These are phyloP conservation scores for Eurotiales sp. DNA, from an alignment of 2,329 filamentous ascomycete species.

Conservation along the genomic window DNA sequence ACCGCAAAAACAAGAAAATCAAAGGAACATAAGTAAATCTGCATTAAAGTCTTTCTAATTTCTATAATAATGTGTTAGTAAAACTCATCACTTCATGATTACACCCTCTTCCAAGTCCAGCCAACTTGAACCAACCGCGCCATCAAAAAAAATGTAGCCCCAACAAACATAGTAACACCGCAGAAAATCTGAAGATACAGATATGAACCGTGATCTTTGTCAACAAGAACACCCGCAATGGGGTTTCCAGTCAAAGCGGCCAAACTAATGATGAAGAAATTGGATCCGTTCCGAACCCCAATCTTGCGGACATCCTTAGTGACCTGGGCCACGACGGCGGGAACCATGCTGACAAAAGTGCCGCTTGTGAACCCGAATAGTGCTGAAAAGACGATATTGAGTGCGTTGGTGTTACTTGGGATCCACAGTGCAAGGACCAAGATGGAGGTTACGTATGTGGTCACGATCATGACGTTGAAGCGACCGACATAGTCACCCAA, in stretches of 20 bases:
- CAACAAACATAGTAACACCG: slow-evolving; percentile 28
- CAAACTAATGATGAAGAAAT: slow-evolving; percentile 22
- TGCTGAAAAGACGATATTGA: slow-evolving; percentile 59
- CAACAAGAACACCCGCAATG: slow-evolving; percentile 22
- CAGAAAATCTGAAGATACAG: slow-evolving; percentile 42
- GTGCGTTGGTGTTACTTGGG: slow-evolving; percentile 47
- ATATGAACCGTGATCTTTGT: slow-evolving; percentile 21
- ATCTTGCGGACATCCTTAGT: slow-evolving; percentile 31
- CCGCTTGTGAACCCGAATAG: slow-evolving; percentile 67
- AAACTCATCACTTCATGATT: not conserved
- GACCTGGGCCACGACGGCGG: slow-evolving; percentile 66
- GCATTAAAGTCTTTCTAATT: too few species aligned
- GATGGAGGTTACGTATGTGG: slow-evolving; percentile 44
- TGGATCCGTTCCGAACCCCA: slow-evolving; percentile 23
- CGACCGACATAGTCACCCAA: slow-evolving; percentile 53
- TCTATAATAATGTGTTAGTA: not conserved
- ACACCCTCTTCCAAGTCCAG: not conserved
- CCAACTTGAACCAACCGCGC: slow-evolving; percentile 25
- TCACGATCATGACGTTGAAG: slow-evolving; percentile 53
- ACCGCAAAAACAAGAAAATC: too few species aligned
- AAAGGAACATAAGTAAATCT: too few species aligned
- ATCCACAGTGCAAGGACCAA: slow-evolving; percentile 54
- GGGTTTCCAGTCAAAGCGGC: slow-evolving; percentile 22
- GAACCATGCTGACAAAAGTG: slow-evolving; percentile 59
- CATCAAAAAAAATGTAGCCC: slow-evolving; percentile 23